These are phyloP conservation scores for Gossypium turneri DNA, from an alignment of 345 rosid genomes.

Conservation along the genomic window DNA sequence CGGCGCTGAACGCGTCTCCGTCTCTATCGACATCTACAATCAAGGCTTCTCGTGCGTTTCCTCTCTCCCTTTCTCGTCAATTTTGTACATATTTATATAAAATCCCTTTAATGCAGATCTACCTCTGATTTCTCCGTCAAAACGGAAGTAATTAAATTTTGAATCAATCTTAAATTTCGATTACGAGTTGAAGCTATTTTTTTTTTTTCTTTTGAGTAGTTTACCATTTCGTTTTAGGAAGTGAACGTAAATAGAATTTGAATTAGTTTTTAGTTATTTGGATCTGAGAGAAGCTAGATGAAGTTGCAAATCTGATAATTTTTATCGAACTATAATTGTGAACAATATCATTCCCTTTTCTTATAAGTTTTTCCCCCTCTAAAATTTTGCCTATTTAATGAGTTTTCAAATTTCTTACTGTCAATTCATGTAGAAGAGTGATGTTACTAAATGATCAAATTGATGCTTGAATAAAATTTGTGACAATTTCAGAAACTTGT, in stretches of 20 bases:
- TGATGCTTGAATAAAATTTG: background rate
- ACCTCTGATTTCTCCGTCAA: conserved; percentile 7
- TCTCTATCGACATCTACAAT: conserved; percentile 82
- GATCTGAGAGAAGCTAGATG: background rate
- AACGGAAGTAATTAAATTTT: background rate
- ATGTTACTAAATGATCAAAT: background rate
- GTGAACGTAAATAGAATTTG: background rate
- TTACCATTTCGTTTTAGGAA: background rate
- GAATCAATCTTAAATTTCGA: background rate
- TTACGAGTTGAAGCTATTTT: background rate
- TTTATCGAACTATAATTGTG: background rate
- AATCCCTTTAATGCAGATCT: conserved; percentile 8
- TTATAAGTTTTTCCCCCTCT: background rate
- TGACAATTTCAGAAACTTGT: conserved; percentile 4
- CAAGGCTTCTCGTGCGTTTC: conserved; percentile 81
- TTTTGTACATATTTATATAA: background rate
- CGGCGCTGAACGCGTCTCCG: conserved; percentile 80
- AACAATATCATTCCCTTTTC: background rate
- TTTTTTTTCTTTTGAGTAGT: background rate
- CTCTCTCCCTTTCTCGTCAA: background rate
- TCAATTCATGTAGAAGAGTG: background rate
- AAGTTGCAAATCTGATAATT: background rate
- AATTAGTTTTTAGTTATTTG: background rate
- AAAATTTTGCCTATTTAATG: background rate
- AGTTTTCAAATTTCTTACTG: background rate